phyloP scores from a whole-genome alignment of 202 grass and related monocot genomes.

The Setaria italica region DNA sequence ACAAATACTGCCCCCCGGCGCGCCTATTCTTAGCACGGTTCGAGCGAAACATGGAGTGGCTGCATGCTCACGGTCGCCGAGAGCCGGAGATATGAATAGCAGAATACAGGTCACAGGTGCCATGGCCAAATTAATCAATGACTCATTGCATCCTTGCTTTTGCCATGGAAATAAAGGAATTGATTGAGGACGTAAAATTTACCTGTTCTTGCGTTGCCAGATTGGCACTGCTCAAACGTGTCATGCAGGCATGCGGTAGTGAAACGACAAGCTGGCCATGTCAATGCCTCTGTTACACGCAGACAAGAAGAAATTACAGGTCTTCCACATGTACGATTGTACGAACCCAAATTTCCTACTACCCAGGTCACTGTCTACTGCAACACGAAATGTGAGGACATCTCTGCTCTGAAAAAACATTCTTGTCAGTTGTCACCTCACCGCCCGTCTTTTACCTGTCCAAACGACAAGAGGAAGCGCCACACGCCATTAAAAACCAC shows the following conservation, averaged over 20 bases:
- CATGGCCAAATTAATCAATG: neutral
- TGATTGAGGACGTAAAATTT: no score
- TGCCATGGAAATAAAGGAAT: no score
- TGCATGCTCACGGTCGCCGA: neutral
- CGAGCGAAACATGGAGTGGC: conserved; percentile 34
- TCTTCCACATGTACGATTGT: neutral
- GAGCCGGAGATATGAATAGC: conserved; percentile 37
- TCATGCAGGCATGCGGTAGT: no score
- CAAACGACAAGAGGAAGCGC: conserved; percentile 10
- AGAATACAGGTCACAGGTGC: no score
- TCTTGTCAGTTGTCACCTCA: conserved; percentile 35
- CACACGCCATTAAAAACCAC: conserved; percentile 25
- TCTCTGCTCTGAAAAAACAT: neutral
- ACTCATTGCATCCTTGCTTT: neutral
- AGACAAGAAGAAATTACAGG: neutral
- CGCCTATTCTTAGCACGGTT: conserved; percentile 43
- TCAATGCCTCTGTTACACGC: neutral
- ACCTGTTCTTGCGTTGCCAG: neutral
- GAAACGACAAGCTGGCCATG: conserved; percentile 17
- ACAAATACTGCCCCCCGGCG: conserved; percentile 42
- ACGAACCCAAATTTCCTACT: conserved; percentile 11
- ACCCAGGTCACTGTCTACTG: neutral
- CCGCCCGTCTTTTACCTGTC: conserved; percentile 20
- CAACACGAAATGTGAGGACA: neutral
- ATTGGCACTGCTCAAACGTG: neutral